Percentiles rank a stretch among this genome's conserved stretches.
These are phyloP conservation scores for Metarhizium robertsii DNA, from an alignment of 2,329 filamentous ascomycete genomes.

Conservation along the genomic window DNA sequence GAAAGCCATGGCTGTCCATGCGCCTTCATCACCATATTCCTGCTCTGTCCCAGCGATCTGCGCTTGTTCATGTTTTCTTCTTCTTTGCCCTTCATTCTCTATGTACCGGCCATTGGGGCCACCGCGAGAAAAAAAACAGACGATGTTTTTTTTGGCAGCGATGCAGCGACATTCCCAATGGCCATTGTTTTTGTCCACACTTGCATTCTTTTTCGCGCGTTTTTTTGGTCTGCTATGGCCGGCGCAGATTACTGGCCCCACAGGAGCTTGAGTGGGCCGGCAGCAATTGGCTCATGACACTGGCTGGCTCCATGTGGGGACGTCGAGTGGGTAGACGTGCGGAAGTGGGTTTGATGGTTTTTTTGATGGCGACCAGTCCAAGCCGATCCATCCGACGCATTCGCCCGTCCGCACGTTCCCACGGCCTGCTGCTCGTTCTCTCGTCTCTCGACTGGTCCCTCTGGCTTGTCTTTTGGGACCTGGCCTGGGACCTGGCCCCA, in stretches of 20 bases:
- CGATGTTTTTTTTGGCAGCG: neutral
- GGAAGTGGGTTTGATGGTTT: neutral
- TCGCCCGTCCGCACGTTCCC: constrained; percentile 1
- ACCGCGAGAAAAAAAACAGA: neutral
- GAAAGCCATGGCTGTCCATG: too few relatives aligned
- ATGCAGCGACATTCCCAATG: neutral
- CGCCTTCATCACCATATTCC: too few relatives aligned
- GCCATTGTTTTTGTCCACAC: constrained; percentile 10
- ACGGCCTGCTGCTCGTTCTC: neutral
- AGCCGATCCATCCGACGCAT: constrained; percentile 15
- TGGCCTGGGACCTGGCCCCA: neutral
- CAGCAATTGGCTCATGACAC: constrained; percentile 17
- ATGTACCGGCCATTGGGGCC: neutral
- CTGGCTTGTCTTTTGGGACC: neutral
- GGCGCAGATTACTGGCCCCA: constrained; percentile 24
- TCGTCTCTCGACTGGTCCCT: neutral
- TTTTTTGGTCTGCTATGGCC: constrained; percentile 10
- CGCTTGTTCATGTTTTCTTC: neutral
- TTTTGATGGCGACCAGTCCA: neutral
- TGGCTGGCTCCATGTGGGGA: constrained; percentile 15
- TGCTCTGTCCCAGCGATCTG: too few relatives aligned
- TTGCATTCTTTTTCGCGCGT: constrained; percentile 14
- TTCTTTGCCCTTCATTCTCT: neutral
- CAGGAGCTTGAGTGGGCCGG: constrained; percentile 20
- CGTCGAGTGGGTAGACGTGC: neutral